Evolutionary conservation across 306 rosid genomes (phyloP), one percentile per base, ranked within the genome.

Genomic region (Cucumis cinereus): DNA sequence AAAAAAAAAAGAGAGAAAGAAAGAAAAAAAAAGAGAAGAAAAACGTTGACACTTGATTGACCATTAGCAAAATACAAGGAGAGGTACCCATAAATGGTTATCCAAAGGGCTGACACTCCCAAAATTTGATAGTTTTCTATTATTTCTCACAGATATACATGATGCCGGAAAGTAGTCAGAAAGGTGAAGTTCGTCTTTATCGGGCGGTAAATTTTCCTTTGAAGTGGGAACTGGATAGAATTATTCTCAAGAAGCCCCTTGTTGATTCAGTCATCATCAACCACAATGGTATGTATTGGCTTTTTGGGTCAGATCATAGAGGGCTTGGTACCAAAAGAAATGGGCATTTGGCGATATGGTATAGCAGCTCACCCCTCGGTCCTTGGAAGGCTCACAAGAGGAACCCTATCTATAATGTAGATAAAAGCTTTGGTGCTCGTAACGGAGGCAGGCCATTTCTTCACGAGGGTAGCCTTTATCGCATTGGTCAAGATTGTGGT

Each of bases 371-470:
- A 4, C 93, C 97, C 62, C 89, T 95, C 63, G 99, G 98, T 82
- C 96, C 97, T 80, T 95, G 98, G 98, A 89, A 79, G 70, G 85
- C 96, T 72, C 99, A 92, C 83, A 92, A 79, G 84, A 88, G 88
- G 79, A 92, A 92, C 67, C 97, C 99, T 69, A 87, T 95, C 68
- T 88, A 89, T 80, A 95, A 95, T 81, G 71, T 78, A 10, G 86
- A 89, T 81, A 88, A 80, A 89, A 90, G 98, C 80, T 74, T 82
- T 35, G 99, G 98, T 67, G 97, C 99, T 81, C 98, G 99, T 58
- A 95, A 95, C 59, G 99, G 97, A 71, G 99, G 99, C 81, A 88
- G 99, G 19, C 99, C 99, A 24, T 95, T 95, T 79, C 17, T 89
- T 68, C 85, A 88, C 4, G 77, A 89, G 10, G 99, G 96, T 58